Base-by-base conservation (phyloP, 805 yeast genomes). In the Wickerhamiella qilinensis region DNA sequence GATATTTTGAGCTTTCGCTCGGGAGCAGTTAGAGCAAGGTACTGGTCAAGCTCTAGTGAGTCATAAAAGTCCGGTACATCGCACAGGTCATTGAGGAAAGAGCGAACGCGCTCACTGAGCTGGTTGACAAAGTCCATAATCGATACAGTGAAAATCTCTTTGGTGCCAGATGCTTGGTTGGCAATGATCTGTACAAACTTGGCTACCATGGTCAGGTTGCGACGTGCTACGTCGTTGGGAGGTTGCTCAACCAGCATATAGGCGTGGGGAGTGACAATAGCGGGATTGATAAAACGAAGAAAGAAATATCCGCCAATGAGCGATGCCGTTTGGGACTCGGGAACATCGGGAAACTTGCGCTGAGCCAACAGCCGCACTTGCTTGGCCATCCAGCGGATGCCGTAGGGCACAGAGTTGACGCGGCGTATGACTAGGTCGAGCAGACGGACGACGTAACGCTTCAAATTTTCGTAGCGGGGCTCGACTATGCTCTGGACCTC, bases 171-270 rank as follows among this genome's bases (percentile, higher is more conserved):
- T 0, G 93, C 68, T 21, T 84, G 86, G 54, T 86, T 88, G 1
- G 93, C 94, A 61, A 86, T 71, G 46, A 78, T 73, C 58, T 88
- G 97, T 17, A 88, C 60, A 16, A 80, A 76, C 49, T 84, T 82
- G 2, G 94, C 94, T 25, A 86, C 56, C 39, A 81, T 75, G 43
- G 86, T 73, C 37, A 82, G 67, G 0, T 83, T 71, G 45, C 94
- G 67, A 44, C 84, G 65, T 3, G 65, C 64, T 6, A 59, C 50
- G 38, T 60, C 60, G 3, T 70, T 49, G 1, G 61, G 63, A 18
- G 44, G 41, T 32, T 42, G 48, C 34, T 58, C 60, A 9, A 62
- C 53, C 18, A 63, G 49, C 52, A 52, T 53, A 45, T 59, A 66
- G 5, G 77, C 65, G 41, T 82, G 93, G 0, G 96, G 96, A 25